A percentile compares a stretch with the other conserved stretches of the same genome.
Evolutionary conservation across 2,329 filamentous ascomycete genomes (phyloP).

Genomic region (Pyrenophora seminiperda): DNA sequence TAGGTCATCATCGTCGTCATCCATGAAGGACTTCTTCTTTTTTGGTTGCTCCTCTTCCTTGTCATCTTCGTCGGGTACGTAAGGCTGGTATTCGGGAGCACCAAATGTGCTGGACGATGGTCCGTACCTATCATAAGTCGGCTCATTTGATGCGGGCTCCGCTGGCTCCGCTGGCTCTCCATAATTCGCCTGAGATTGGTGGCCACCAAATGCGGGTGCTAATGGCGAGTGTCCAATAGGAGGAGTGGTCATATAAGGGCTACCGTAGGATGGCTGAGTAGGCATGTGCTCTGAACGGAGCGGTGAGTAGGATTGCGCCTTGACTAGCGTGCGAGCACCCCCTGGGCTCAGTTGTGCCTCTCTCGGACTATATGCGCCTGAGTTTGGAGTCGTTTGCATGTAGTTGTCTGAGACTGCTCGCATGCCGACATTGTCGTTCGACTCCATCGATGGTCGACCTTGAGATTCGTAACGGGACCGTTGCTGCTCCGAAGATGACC

Average conservation of each 20-base stretch:
- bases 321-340: constrained; percentile 29
- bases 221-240: constrained; percentile 26
- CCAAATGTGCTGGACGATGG: constrained; percentile 37
- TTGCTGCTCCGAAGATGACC: constrained; percentile 58
- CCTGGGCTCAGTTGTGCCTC: constrained; percentile 40
- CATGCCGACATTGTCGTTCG: constrained; percentile 32
- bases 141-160: constrained; percentile 11
- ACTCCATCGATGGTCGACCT: constrained; percentile 48
- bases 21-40: constrained; percentile 76
- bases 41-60: constrained; percentile 53
- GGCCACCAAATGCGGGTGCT: constrained; percentile 32
- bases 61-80: constrained; percentile 58
- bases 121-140: constrained; percentile 40
- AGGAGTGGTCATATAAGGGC: constrained; percentile 39
- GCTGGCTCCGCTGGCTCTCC: constrained; percentile 24
- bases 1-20: constrained; percentile 77
- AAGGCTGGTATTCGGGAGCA: constrained; percentile 52
- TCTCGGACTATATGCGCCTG: constrained; percentile 38
- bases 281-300: constrained; percentile 35
- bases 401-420: constrained; percentile 40
- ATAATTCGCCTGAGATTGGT: constrained; percentile 36
- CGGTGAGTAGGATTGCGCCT: constrained; percentile 41
- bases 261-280: constrained; percentile 33
- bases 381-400: constrained; percentile 33
- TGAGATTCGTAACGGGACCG: constrained; percentile 55